phyloP scores from a whole-genome alignment of 208 protist species.

The Crithidia bombi region DNA sequence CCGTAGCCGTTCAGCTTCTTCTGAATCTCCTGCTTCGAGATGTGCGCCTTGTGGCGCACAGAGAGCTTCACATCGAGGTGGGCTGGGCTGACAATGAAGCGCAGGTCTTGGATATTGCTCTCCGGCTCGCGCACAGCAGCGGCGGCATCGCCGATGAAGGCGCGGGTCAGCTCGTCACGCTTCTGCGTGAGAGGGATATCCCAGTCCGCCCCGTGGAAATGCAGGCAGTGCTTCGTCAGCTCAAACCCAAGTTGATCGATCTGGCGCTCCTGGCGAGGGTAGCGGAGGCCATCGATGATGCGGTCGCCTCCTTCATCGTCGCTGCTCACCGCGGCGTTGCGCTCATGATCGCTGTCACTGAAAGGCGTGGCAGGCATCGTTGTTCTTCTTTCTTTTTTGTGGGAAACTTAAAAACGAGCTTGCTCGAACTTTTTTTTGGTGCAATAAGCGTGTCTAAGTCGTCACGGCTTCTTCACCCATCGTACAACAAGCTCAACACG shows the following conservation, averaged over 20 bases:
- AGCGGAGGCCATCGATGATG: constrained; percentile 71
- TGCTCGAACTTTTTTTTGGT: background rate
- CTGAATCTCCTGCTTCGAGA: constrained; percentile 50
- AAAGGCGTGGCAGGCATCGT: constrained; percentile 13
- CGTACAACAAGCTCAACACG: too few relatives aligned
- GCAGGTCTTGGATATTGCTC: constrained; percentile 59
- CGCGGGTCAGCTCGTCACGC: constrained; percentile 55
- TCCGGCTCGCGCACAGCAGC: constrained; percentile 48
- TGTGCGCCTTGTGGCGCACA: constrained; percentile 60
- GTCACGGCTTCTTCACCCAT: too few relatives aligned
- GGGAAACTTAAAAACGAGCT: background rate
- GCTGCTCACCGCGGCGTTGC: constrained; percentile 28
- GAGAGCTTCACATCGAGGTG: constrained; percentile 59
- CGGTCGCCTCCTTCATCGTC: constrained; percentile 45
- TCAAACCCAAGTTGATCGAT: constrained; percentile 77
- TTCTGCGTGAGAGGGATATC: constrained; percentile 64
- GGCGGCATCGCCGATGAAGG: constrained; percentile 55
- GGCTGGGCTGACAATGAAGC: constrained; percentile 52
- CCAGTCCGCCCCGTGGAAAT: constrained; percentile 74
- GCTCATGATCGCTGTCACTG: constrained; percentile 18
- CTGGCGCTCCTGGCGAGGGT: constrained; percentile 52
- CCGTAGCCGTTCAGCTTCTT: constrained; percentile 38
- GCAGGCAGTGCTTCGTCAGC: constrained; percentile 63
- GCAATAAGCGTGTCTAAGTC: too few relatives aligned
- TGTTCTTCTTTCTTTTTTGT: background rate